Base-by-base conservation (phyloP, 2,329 filamentous ascomycete genomes). In the Aspergillus arachidicola region DNA sequence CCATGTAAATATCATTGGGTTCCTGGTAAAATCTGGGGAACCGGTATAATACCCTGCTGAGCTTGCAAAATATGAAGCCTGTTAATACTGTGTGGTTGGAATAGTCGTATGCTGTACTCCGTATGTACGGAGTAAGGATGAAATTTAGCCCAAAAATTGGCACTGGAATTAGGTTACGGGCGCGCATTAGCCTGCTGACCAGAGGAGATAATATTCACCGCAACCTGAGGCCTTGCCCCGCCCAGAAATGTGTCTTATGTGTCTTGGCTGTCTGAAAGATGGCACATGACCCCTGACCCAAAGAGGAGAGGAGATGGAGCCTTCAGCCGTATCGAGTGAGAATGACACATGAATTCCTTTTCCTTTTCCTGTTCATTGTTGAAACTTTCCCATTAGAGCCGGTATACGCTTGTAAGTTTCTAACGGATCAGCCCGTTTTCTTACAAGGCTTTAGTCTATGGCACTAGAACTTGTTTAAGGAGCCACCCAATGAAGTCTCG, bases 401-500 rank as follows among this genome's bases (percentile, higher is more conserved):
- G 6, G 28, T 55, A 21, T 36, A 11, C 19, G 7, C n/a, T 38
- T 32, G 28, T 53, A 55, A 38, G 11, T 55, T 12, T 32, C 26
- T 12, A 32, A 51, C 28, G 51, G 51, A 55, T 16, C 34, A 38
- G 34, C 32, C 21, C 34, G 23, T 55, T 54, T 55, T 28, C 34
- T 55, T 36, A 54, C 51, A 54, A 34, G 51, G 36, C 21, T 14
- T 51, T 54, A 36, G 30, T 23, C n/a, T n/a, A 32, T 54, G 21
- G 30, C 10, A 36, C 34, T 16, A 54, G 16, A 19, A 55, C n/a
- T 26, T 55, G n/a, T 38, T 38, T 7, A 36, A 30, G 16, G 21
- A 21, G n/a, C 48, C 12, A 51, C 26, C 59, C 58, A 64, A 58
- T 58, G 6, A 46, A 16, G 16, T 19, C 23, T 14, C 38, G 58